Evolutionary conservation across 2,329 filamentous ascomycete genomes (phyloP).

Genomic region (Calonectria multiphialidica): DNA sequence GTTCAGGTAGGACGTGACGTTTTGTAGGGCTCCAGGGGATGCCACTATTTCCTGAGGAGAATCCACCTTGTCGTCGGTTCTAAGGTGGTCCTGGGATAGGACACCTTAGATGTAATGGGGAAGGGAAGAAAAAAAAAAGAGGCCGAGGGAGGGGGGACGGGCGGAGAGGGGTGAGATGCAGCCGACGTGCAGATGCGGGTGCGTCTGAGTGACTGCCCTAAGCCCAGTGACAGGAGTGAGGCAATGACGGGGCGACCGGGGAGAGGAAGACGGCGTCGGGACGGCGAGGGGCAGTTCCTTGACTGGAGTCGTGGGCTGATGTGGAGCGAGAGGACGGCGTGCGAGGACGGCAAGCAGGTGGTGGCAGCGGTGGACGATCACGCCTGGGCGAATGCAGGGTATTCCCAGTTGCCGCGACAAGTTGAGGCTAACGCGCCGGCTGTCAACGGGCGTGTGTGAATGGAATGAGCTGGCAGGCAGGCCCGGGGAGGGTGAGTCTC

Average conservation of each 20-base stretch:
- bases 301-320: constrained; percentile 43
- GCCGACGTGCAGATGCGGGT: constrained; percentile 19
- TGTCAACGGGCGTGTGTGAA: constrained; percentile 22
- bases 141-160: constrained; percentile 35
- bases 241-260: constrained; percentile 29
- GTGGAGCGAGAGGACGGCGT: constrained; percentile 42
- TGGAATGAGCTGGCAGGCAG: constrained; percentile 35
- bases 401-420: constrained; percentile 29
- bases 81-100: constrained; percentile 51
- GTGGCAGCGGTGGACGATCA: constrained; percentile 42
- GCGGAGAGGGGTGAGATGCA: constrained; percentile 22
- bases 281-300: constrained; percentile 32
- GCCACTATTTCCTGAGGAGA: constrained; percentile 68
- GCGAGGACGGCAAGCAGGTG: constrained; percentile 34
- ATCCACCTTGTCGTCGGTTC: constrained; percentile 69
- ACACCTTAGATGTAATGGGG: constrained; percentile 47
- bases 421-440: constrained; percentile 17
- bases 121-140: constrained; percentile 23
- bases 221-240: constrained; percentile 26
- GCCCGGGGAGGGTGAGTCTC: constrained; percentile 18
- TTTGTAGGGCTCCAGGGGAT: constrained; percentile 74
- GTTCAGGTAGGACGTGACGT: constrained; percentile 70
- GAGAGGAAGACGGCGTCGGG: constrained; percentile 16
- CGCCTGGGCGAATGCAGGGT: constrained; percentile 38
- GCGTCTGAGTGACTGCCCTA: constrained; percentile 16